A percentile compares a stretch with the other conserved stretches of the same genome.
These are phyloP conservation scores for Clonostachys rhizophaga DNA, from an alignment of 2,329 filamentous ascomycete genomes.

Conservation along the genomic window DNA sequence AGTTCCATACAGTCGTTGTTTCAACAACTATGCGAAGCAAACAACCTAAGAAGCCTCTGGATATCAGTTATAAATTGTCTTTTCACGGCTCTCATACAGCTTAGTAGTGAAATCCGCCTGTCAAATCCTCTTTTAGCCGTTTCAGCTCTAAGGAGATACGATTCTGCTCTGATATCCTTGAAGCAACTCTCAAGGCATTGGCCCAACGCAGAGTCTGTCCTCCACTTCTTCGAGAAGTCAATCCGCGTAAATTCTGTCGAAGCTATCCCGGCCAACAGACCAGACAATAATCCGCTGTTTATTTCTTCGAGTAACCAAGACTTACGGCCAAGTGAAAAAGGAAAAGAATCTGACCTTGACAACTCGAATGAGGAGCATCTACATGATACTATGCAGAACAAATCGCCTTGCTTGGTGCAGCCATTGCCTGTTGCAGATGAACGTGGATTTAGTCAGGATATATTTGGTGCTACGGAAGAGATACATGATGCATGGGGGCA, in stretches of 20 bases:
- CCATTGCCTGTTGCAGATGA: no score
- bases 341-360: no score
- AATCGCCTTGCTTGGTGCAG: no score
- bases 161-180: constrained; percentile 17
- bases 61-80: constrained; percentile 15
- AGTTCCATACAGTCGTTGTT: constrained; percentile 16
- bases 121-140: constrained; percentile 18
- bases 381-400: no score
- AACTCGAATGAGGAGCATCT: no score
- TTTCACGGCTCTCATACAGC: constrained; percentile 21
- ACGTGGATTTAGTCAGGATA: neutral
- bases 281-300: no score
- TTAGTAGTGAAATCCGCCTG: constrained; percentile 16
- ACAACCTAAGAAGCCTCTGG: constrained; percentile 14
- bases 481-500: neutral
- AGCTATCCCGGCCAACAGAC: no score
- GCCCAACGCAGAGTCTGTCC: constrained; percentile 6
- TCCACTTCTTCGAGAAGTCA: neutral
- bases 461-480: neutral
- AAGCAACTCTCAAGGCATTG: constrained; percentile 18
- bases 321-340: no score
- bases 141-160: constrained; percentile 17
- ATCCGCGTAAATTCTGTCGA: neutral
- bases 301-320: no score
- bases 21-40: constrained; percentile 14